Evolutionary conservation across 2,329 filamentous ascomycete species (phyloP).

Genomic region (Ilyonectria sp.): DNA sequence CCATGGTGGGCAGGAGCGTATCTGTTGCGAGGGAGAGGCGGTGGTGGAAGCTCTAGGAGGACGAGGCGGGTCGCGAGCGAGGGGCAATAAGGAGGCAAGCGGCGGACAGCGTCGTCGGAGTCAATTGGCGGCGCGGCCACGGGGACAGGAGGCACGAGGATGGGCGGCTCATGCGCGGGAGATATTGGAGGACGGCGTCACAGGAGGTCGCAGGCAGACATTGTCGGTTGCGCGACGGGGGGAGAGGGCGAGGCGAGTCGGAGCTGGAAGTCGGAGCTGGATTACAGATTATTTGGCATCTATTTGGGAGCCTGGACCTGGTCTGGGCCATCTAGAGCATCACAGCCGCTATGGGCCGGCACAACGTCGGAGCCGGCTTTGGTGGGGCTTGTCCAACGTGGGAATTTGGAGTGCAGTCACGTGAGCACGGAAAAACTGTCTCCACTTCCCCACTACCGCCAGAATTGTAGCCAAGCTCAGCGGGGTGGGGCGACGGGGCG

Average conservation of each 20-base stretch:
- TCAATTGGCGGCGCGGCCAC: constrained; percentile 49
- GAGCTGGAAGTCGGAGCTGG: constrained; percentile 3
- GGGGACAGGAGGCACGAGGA: constrained; percentile 29
- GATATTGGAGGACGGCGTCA: constrained; percentile 31
- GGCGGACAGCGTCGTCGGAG: constrained; percentile 29
- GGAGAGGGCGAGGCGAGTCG: constrained; percentile 7
- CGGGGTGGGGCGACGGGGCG: too few relatives aligned
- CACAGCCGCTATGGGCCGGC: constrained; percentile 24
- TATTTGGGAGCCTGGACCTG: constrained; percentile 44
- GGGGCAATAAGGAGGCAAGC: constrained; percentile 47
- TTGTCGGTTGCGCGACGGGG: constrained; percentile 39
- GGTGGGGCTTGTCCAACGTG: constrained; percentile 30
- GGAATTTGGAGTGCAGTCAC: constrained; percentile 38
- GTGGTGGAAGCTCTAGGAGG: constrained; percentile 40
- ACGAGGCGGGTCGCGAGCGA: constrained; percentile 33
- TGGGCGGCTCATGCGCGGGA: constrained; percentile 36
- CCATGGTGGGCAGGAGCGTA: constrained; percentile 74
- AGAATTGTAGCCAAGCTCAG: too few relatives aligned
- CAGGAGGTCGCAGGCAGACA: constrained; percentile 46
- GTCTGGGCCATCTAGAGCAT: constrained; percentile 15
- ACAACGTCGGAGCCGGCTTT: constrained; percentile 41
- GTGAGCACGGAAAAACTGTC: constrained; percentile 39
- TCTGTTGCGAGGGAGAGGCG: constrained; percentile 42
- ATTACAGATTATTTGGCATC: constrained; percentile 45
- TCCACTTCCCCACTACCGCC: too few relatives aligned